Evolutionary conservation across 768 basidiomycete genomes (phyloP).

Genomic region (Xerocomus spinulosus): DNA sequence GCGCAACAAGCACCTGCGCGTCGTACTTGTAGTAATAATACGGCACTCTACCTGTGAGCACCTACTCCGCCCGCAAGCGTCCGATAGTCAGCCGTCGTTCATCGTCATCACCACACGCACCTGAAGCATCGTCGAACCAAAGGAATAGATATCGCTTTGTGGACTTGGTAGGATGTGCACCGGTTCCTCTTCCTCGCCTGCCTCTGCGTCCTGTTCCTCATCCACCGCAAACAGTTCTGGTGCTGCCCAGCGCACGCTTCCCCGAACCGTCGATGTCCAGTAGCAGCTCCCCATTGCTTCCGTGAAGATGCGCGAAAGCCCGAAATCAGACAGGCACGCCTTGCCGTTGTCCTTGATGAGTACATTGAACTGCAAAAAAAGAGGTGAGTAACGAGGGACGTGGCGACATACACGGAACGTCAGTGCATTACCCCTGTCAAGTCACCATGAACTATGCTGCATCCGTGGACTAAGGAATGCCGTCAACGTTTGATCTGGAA

Average conservation of each 20-base stretch:
- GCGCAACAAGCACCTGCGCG: constrained; percentile 19
- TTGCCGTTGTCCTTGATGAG: constrained; percentile 30
- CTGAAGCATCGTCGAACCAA: constrained; percentile 33
- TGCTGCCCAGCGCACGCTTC: constrained; percentile 47
- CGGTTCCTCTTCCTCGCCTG: constrained; percentile 13
- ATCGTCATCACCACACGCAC: constrained; percentile 5
- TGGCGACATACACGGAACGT: neutral
- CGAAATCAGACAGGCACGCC: constrained; percentile 35
- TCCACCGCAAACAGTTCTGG: constrained; percentile 34
- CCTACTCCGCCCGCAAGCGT: constrained; percentile 14
- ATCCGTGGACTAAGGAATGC: constrained; percentile 10
- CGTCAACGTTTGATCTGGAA: constrained; percentile 1
- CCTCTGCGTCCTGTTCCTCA: constrained; percentile 14
- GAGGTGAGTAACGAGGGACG: neutral
- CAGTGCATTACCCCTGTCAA: constrained; percentile 38
- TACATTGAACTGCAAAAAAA: constrained; percentile 29
- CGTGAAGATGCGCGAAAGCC: constrained; percentile 29
- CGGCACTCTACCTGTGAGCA: constrained; percentile 21
- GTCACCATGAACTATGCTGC: constrained; percentile 41
- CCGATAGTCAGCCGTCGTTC: neutral
- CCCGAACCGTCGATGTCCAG: constrained; percentile 34
- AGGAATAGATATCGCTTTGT: constrained; percentile 42
- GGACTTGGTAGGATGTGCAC: constrained; percentile 3
- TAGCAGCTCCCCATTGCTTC: constrained; percentile 22
- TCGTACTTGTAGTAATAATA: constrained; percentile 23